Base-by-base conservation (phyloP, 1,139 yeast genomes). In the Debaryomycetaceae sp. region DNA sequence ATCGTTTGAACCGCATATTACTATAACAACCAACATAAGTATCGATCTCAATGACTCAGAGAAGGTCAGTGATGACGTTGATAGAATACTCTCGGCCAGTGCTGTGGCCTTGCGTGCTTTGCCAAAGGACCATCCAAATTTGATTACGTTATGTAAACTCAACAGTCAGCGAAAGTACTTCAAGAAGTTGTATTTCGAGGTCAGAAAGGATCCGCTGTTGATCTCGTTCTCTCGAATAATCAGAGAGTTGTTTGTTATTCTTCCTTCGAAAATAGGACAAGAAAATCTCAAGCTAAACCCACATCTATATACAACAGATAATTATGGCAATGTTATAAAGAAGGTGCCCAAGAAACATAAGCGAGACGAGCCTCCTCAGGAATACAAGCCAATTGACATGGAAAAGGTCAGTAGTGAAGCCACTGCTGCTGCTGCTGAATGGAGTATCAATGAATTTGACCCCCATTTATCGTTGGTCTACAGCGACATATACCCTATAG, bases 391-490 rank as follows among this genome's bases (percentile, higher is more conserved):
- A 5, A 43, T 68, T 29, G 73, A 68, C 38, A 52, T 59, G 39
- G 46, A 48, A 5, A 49, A 43, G 39, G 55, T 64, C 30, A 65
- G 50, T 38, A 49, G 45, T 32, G 58, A 63, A 37, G 61, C 74
- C 13, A 62, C 74, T 2, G 49, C 41, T 5, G 66, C 62, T 43
- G 77, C 77, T 0, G 70, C 73, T 2, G 64, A 59, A 7, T 86
- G 94, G 94, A 75, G 78, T 7, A 50, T 52, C 6, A 56, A 63
- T 8, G 85, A 79, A 40, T 86, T 70, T 55, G 79, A 77, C 38
- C 95, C 95, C 1, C 95, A 87, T 57, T 65, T 87, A 29, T 83
- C 91, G 8, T 61, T 87, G 43, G 83, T 81, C 5, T 87, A 87
- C 59, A 81, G 89, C 13, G 78, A 79, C 45, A 59, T 78, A 17